Conservation (phyloP, 768 basidiomycete species). For the Phylloporus sp. region DNA sequence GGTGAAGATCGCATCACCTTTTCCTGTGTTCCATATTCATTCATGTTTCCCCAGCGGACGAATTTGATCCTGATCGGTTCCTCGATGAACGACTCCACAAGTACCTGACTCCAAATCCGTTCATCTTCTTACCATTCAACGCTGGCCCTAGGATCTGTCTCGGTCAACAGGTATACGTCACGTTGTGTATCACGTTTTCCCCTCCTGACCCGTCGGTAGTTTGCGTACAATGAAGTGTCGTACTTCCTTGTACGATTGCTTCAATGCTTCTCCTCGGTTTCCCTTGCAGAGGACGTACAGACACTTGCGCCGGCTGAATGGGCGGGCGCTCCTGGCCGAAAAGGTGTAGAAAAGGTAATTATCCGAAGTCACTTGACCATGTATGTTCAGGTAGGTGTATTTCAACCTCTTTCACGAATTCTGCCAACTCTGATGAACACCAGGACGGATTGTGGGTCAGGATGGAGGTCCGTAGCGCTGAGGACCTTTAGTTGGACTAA, state of each 20-base stretch:
- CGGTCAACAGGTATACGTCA: slow-evolving; percentile 37
- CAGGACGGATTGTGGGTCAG: slow-evolving; percentile 28
- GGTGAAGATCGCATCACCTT: slow-evolving; percentile 31
- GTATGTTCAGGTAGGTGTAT: slow-evolving; percentile 40
- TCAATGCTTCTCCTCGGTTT: slow-evolving; percentile 43
- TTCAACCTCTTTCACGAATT: not conserved
- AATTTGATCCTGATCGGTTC: slow-evolving; percentile 68
- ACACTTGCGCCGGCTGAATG: slow-evolving; percentile 45
- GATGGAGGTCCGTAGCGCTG: slow-evolving; percentile 12
- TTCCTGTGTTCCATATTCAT: not conserved
- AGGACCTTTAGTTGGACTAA: not conserved
- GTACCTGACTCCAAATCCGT: slow-evolving; percentile 53
- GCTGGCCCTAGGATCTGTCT: slow-evolving; percentile 38
- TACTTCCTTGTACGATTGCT: slow-evolving; percentile 60
- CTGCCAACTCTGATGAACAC: not conserved
- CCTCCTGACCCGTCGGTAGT: slow-evolving; percentile 31
- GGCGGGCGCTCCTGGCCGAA: slow-evolving; percentile 34
- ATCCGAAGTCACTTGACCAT: slow-evolving; percentile 51
- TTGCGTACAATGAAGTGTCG: slow-evolving; percentile 64
- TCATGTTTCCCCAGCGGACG: slow-evolving; percentile 37
- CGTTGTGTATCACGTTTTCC: no score
- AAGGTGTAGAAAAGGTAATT: slow-evolving; percentile 45
- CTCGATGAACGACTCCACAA: slow-evolving; percentile 56
- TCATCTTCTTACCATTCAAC: slow-evolving; percentile 44
- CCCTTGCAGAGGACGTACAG: slow-evolving; percentile 43